Percentiles rank a stretch among this genome's conserved stretches.
These are phyloP conservation scores for Fusarium metavorans DNA, from an alignment of 2,329 filamentous ascomycete genomes.

Conservation along the genomic window DNA sequence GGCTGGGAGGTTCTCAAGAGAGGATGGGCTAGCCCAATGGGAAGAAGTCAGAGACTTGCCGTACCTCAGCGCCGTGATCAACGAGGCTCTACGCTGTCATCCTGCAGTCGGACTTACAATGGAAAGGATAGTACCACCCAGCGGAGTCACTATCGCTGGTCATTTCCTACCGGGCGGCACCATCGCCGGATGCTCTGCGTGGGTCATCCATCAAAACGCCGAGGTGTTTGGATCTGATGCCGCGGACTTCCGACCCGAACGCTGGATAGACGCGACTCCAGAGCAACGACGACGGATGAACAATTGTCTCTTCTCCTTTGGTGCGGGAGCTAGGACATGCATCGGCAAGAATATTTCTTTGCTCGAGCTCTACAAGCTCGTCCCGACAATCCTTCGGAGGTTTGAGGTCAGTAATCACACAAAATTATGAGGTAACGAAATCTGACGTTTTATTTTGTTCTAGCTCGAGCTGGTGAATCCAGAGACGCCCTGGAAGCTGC, in stretches of 20 bases:
- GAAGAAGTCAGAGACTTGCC: constrained; percentile 74
- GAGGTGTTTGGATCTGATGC: constrained; percentile 77
- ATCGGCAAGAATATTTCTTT: constrained; percentile 74
- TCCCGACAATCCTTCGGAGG: constrained; percentile 51
- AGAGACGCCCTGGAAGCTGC: constrained; percentile 64
- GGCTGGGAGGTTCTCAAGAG: constrained; percentile 62
- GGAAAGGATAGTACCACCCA: constrained; percentile 76
- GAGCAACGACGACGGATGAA: constrained; percentile 45
- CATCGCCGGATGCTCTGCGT: constrained; percentile 79
- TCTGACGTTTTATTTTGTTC: background rate
- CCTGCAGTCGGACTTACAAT: constrained; percentile 78
- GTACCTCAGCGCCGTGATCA: constrained; percentile 83
- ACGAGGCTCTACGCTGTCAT: constrained; percentile 81
- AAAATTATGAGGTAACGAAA: background rate
- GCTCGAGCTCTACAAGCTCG: constrained; percentile 72
- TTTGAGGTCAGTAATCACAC: constrained; percentile 15
- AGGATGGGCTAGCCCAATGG: constrained; percentile 73
- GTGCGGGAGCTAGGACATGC: constrained; percentile 76
- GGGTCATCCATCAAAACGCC: constrained; percentile 76
- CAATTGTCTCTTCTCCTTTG: constrained; percentile 64
- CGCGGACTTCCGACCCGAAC: constrained; percentile 74
- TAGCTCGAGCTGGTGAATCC: constrained; percentile 67
- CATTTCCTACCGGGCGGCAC: constrained; percentile 73
- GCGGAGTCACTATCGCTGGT: constrained; percentile 72
- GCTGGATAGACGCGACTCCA: constrained; percentile 69